Percentiles rank a stretch among this genome's conserved stretches.
Evolutionary conservation across 345 rosid species (phyloP).

Genomic region (Arabis alpina): DNA sequence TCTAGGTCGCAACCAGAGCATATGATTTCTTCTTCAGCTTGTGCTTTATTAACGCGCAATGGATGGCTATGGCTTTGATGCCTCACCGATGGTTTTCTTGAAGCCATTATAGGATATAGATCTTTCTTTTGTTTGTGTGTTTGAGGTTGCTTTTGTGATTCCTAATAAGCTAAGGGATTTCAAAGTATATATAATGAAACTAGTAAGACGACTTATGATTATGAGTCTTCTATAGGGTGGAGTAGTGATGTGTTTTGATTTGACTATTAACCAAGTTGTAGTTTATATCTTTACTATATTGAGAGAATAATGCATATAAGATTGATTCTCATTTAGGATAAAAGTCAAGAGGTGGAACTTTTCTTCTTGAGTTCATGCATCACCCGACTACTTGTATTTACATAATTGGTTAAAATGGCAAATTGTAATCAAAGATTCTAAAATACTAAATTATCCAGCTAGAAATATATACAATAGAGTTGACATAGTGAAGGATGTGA

Average conservation of each 20-base stretch:
- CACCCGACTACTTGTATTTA: not conserved
- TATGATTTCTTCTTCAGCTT: conserved; percentile 38
- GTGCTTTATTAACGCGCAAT: conserved; percentile 36
- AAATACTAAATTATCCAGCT: not conserved
- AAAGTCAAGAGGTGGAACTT: conserved; percentile 31
- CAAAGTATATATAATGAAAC: conserved; percentile 25
- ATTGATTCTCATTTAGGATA: conserved; percentile 11
- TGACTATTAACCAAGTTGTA: conserved; percentile 36
- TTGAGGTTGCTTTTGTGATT: conserved; percentile 3
- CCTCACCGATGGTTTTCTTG: conserved; percentile 40
- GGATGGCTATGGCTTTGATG: conserved; percentile 43
- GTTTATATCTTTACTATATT: conserved; percentile 5
- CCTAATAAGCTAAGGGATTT: conserved; percentile 3
- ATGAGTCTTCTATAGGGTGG: conserved; percentile 13
- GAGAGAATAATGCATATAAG: not conserved
- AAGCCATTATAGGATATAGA: conserved; percentile 19
- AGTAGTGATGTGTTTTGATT: conserved; percentile 29
- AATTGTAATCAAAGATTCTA: conserved; percentile 2
- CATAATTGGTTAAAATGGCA: not conserved
- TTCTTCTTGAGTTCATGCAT: conserved; percentile 21
- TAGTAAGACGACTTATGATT: conserved; percentile 10
- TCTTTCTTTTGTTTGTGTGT: not conserved
- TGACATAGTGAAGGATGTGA: conserved; percentile 28
- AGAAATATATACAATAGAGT: conserved; percentile 12
- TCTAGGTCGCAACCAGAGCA: conserved; percentile 42